Percentiles rank a stretch among this genome's conserved stretches.
phyloP scores from a whole-genome alignment of 768 basidiomycete genomes.

The Boletus patriciae region DNA sequence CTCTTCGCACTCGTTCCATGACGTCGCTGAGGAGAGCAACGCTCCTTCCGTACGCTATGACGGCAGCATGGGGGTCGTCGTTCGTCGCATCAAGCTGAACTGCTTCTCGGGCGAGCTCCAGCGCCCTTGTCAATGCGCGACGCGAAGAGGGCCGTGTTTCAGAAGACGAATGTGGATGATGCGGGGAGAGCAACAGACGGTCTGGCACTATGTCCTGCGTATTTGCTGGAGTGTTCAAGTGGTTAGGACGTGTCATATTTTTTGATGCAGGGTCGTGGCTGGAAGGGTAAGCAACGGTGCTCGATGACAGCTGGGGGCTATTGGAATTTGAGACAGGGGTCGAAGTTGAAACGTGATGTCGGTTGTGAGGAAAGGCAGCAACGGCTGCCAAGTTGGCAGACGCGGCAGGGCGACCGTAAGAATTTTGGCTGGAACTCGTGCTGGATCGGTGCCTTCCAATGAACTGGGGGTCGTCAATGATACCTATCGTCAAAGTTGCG shows the following conservation, averaged over 20 bases:
- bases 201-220: constrained; percentile 45
- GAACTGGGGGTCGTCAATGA: constrained; percentile 31
- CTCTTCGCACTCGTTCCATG: constrained; percentile 86
- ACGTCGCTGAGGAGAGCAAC: constrained; percentile 87
- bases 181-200: constrained; percentile 44
- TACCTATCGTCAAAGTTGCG: constrained; percentile 19
- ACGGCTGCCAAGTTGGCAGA: constrained; percentile 58
- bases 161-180: constrained; percentile 41
- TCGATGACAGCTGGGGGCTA: constrained; percentile 28
- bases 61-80: constrained; percentile 84
- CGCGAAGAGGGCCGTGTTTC: constrained; percentile 72
- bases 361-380: constrained; percentile 60
- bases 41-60: constrained; percentile 84
- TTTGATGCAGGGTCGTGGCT: constrained; percentile 56
- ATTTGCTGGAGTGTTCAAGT: constrained; percentile 21
- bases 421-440: constrained; percentile 36
- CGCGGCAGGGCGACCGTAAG: constrained; percentile 35
- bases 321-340: constrained; percentile 26
- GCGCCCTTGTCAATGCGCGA: constrained; percentile 78
- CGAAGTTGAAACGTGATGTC: constrained; percentile 35
- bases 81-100: constrained; percentile 86
- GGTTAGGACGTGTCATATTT: constrained; percentile 43
- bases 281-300: constrained; percentile 32
- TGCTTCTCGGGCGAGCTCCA: constrained; percentile 87
- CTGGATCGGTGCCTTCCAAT: constrained; percentile 36